A percentile compares a stretch with the other conserved stretches of the same genome.
These are phyloP conservation scores for Magnolia sinica DNA, from an alignment of 164 flowering plant genomes.

Conservation along the genomic window DNA sequence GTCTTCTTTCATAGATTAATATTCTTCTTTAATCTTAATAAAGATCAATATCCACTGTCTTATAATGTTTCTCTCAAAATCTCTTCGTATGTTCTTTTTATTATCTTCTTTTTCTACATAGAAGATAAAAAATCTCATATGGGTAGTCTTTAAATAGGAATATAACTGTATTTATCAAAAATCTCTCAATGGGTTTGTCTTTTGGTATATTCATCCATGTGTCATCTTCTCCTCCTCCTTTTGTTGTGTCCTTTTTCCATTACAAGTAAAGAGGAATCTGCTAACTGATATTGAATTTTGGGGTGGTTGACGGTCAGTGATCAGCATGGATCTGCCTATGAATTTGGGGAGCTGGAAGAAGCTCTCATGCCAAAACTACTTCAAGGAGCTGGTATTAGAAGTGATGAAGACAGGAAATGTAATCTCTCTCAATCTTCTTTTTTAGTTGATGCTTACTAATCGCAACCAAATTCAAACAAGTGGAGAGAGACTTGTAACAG, in stretches of 20 bases:
- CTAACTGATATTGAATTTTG: slow-evolving; percentile 16
- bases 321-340: slow-evolving; percentile 77
- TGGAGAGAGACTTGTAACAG: slow-evolving; percentile 19
- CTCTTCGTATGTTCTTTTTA: not conserved
- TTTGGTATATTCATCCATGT: not conserved
- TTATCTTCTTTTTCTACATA: not conserved
- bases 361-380: slow-evolving; percentile 55
- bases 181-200: not conserved
- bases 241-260: not conserved
- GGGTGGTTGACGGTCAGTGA: slow-evolving; percentile 36
- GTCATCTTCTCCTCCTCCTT: slow-evolving; percentile 1
- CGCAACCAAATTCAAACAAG: slow-evolving; percentile 24
- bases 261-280: not conserved
- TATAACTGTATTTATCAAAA: not conserved
- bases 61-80: not conserved
- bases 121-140: not conserved
- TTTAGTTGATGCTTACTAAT: slow-evolving; percentile 43
- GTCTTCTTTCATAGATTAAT: not conserved
- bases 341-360: slow-evolving; percentile 91
- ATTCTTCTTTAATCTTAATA: not conserved
- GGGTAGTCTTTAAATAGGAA: not conserved
- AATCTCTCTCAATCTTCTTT: slow-evolving; percentile 16
- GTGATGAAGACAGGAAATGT: slow-evolving; percentile 76
- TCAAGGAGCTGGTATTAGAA: slow-evolving; percentile 60
- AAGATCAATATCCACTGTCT: not conserved